Evolutionary conservation across 164 flowering plant species (phyloP), one percentile per base, ranked within the genome.

Genomic region (Tinospora cordifolia): DNA sequence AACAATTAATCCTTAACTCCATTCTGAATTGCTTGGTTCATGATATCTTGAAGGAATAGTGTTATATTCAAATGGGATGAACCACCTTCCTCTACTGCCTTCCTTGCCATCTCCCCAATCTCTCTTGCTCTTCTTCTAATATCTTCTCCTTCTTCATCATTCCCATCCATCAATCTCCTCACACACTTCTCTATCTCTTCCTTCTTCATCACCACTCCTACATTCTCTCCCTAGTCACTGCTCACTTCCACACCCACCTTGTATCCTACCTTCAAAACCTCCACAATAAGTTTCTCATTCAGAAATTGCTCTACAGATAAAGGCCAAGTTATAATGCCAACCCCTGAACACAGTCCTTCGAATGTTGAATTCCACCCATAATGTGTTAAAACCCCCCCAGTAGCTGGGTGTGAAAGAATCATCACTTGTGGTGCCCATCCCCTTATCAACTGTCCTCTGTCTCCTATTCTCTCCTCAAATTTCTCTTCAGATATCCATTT

Each of bases 391-490:
- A 88, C 84, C 30, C 84, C 92, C 59, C 87, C 80, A 0, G 81
- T 63, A 0, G 89, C 71, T 1, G 78, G 78, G 67, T 86, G 89
- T 0, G 90, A 81, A 47, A 88, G 68, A 6, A 86, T 84, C 27
- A 84, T 62, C 8, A 84, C 76, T 47, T 88, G 90, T 0, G 90
- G 92, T 2, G 90, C 87, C 92, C 92, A 88, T 5, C 89, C 90
- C 34, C 68, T 74, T 27, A 88, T 82, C 44, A 88, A 0, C 0
- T 86, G 68, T 0, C 90, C 93, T 30, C 86, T 76, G 0, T 76
- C 86, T 71, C 73, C 71, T 19, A 70, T 74, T 47, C 87, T 83
- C 38, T 84, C 82, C 57, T 86, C 89, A 19, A 81, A 84, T 13
- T 27, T 68, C 2, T 80, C 79, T 8, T 70, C 77, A 27, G 0